Evolutionary conservation across 169 alveolate species (phyloP), one percentile per base, ranked within the genome.

Genomic region (Plasmodium fragile): DNA sequence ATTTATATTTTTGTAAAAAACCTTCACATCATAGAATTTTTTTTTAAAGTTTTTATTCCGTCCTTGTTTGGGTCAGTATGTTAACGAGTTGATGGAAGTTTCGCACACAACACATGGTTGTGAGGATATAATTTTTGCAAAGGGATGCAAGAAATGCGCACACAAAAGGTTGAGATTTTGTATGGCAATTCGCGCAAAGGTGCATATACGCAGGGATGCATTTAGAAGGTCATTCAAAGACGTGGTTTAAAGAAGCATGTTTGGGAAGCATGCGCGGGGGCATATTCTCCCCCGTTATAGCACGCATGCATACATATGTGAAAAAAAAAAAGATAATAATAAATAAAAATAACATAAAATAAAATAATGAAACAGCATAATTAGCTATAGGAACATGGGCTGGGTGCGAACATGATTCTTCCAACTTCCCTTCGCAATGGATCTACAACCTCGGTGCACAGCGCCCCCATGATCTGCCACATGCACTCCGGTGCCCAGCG

Each of bases 1-100:
- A 4, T 22, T 65, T 22, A 28, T 65, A 22, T n/a, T 28, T 65
- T 65, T 65, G 75, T n/a, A 65, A 65, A 65, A 36, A 65, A 65
- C 75, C 36, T 65, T 7, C 75, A 65, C 75, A 65, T 65, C 75
- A 18, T 78, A 78, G 18, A 78, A 36, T 75, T 78, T 78, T 41
- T 78, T 78, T 78, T 78, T 78, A 39, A 78, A 78, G 83, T 78
- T 78, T 78, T 78, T 41, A 41, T 34, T 78, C 34, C 34, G 39
- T 41, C 55, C 83, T 78, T 36, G 30, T 65, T 65, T 65, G 22
- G n/a, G n/a, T 22, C 36, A 18, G 25, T 78, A 78, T 3, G 70
- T 78, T 78, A 39, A 78, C 30, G 53, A 25, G 55, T n/a, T 36
- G 30, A 30, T 36, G 53, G 13, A 49, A 78, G 55, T 36, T 36